These are phyloP conservation scores for Fusarium napiforme DNA, from an alignment of 2,329 filamentous ascomycete genomes.

Conservation along the genomic window DNA sequence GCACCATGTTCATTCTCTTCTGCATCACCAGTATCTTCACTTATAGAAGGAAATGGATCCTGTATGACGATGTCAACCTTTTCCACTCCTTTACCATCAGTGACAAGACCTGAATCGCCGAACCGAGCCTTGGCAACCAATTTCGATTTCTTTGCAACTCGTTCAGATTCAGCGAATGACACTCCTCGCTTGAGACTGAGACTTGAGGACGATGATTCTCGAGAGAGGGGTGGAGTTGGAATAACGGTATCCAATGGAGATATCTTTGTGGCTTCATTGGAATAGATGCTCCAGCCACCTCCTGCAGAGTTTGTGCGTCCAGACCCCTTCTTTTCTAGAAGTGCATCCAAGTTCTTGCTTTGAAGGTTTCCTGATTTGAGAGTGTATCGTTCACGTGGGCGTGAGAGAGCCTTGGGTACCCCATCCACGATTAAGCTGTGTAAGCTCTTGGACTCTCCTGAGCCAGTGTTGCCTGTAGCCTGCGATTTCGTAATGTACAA, in stretches of 20 bases:
- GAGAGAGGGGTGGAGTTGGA: conserved; percentile 59
- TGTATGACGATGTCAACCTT: conserved; percentile 68
- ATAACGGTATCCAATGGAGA: conserved; percentile 66
- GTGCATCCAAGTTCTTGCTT: conserved; percentile 75
- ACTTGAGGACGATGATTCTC: conserved; percentile 45
- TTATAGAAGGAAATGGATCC: conserved; percentile 62
- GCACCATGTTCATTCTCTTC: conserved; percentile 35
- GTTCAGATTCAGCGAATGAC: conserved; percentile 45
- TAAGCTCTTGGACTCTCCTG: conserved; percentile 70
- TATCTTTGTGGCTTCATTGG: conserved; percentile 66
- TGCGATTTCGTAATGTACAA: conserved; percentile 73
- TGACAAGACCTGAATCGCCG: conserved; percentile 66
- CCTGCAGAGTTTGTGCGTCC: conserved; percentile 76
- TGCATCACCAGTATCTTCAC: conserved; percentile 32
- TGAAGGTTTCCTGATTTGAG: conserved; percentile 75
- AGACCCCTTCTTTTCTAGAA: conserved; percentile 76
- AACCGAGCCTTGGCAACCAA: conserved; percentile 76
- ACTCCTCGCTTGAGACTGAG: conserved; percentile 44
- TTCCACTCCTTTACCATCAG: conserved; percentile 71
- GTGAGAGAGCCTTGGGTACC: conserved; percentile 83
- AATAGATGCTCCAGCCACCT: conserved; percentile 84
- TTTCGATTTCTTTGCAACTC: conserved; percentile 66
- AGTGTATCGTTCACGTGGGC: conserved; percentile 76
- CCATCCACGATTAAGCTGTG: conserved; percentile 79
- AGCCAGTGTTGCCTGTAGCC: conserved; percentile 53